Evolutionary conservation across 2,329 filamentous ascomycete species (phyloP).

Genomic region (Penicillium sp.): DNA sequence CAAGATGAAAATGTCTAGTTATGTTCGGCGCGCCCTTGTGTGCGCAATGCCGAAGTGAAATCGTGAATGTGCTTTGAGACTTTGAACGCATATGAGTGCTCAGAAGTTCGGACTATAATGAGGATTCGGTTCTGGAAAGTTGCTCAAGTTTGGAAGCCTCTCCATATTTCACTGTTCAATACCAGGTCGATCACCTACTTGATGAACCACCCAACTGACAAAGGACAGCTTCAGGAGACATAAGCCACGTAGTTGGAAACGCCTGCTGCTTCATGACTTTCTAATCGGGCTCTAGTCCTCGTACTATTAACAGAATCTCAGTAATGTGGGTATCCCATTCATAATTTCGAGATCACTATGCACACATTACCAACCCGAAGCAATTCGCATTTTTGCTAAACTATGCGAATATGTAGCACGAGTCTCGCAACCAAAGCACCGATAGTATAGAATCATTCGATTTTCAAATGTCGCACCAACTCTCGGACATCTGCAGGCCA

Average conservation of each 20-base stretch:
- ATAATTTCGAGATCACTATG: neutral
- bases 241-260: no score
- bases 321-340: slow-evolving; percentile 4
- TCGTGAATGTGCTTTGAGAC: neutral
- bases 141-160: neutral
- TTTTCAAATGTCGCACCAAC: slow-evolving; percentile 6
- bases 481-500: slow-evolving; percentile 14
- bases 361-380: slow-evolving; percentile 4
- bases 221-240: neutral
- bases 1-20: slow-evolving; percentile 44
- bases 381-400: slow-evolving; percentile 4
- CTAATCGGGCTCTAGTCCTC: neutral
- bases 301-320: neutral
- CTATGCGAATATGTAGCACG: slow-evolving; percentile 1
- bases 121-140: neutral
- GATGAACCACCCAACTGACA: neutral
- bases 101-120: neutral
- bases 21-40: neutral
- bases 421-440: slow-evolving; percentile 9
- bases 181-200: neutral
- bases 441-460: slow-evolving; percentile 7
- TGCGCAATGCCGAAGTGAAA: neutral
- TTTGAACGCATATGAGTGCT: neutral
- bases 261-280: neutral
- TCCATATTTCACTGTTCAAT: neutral